These are phyloP conservation scores for Rhodamnia rubescens DNA, from an alignment of 345 rosid species.

Conservation along the genomic window DNA sequence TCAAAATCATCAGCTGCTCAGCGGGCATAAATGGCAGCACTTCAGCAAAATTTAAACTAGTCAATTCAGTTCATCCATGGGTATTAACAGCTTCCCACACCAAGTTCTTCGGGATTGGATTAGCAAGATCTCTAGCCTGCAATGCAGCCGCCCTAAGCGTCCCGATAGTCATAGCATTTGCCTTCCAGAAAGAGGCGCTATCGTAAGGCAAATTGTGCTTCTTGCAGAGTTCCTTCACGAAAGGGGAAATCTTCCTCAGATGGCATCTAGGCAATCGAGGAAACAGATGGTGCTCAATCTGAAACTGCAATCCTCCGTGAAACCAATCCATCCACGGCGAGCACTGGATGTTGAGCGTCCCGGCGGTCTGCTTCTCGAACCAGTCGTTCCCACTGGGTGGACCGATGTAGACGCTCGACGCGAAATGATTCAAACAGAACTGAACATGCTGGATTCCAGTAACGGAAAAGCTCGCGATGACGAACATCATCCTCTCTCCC, in stretches of 20 bases:
- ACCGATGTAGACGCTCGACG: conserved; percentile 64
- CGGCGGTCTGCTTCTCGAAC: conserved; percentile 87
- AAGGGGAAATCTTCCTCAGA: conserved; percentile 57
- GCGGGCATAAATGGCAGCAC: neutral
- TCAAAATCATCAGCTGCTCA: neutral
- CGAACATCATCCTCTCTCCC: conserved; percentile 66
- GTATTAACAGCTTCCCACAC: conserved; percentile 93
- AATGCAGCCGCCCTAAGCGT: conserved; percentile 61
- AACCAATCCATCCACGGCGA: conserved; percentile 75
- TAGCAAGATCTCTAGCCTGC: conserved; percentile 64
- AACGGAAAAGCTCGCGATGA: conserved; percentile 47
- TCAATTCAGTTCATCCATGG: conserved; percentile 41
- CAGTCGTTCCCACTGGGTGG: conserved; percentile 76
- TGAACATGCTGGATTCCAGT: conserved; percentile 78
- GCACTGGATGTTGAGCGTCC: conserved; percentile 60
- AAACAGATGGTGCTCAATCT: conserved; percentile 67
- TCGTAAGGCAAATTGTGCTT: conserved; percentile 79
- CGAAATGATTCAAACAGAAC: conserved; percentile 78
- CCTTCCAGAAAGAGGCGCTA: conserved; percentile 71
- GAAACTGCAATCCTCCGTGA: conserved; percentile 75
- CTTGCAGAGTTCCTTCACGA: conserved; percentile 78
- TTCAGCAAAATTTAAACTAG: neutral
- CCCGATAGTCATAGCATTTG: conserved; percentile 59
- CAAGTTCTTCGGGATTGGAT: conserved; percentile 56
- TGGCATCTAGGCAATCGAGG: conserved; percentile 81